Evolutionary conservation across 2,329 filamentous ascomycete species (phyloP).

Genomic region (Neopestalotiopsis clavispora): DNA sequence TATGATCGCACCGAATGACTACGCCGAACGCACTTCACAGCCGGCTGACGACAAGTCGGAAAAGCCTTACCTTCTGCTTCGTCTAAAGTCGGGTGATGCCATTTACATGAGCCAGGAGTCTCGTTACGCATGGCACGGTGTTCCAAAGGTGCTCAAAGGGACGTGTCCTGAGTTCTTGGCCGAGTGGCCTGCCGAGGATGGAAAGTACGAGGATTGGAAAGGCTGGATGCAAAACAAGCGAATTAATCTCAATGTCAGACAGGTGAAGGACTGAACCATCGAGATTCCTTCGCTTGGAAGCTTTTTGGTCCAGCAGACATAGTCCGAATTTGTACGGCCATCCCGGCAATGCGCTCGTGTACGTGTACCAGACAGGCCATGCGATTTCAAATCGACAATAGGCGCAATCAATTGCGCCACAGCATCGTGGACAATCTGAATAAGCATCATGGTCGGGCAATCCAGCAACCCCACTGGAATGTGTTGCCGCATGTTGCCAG

Average conservation of each 20-base stretch:
- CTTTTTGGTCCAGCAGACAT: not conserved
- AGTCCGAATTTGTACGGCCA: no score
- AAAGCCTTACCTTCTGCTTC: conserved; percentile 62
- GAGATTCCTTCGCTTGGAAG: not conserved
- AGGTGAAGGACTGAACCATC: conserved; percentile 58
- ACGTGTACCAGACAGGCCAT: not conserved
- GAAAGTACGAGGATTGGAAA: conserved; percentile 69
- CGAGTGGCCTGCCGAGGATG: conserved; percentile 72
- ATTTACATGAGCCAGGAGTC: conserved; percentile 86
- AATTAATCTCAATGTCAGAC: conserved; percentile 90
- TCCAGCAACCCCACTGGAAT: not conserved
- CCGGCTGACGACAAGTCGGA: conserved; percentile 30
- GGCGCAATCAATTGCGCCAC: no score
- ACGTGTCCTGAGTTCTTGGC: conserved; percentile 79
- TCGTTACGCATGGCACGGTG: conserved; percentile 92
- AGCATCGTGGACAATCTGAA: no score
- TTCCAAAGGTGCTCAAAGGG: conserved; percentile 80
- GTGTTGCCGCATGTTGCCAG: not conserved
- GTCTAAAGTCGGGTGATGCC: conserved; percentile 83
- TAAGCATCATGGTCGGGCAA: not conserved
- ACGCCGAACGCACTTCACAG: conserved; percentile 25
- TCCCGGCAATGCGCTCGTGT: not conserved
- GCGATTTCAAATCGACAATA: no score
- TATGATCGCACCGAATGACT: conserved; percentile 72
- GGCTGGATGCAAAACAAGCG: conserved; percentile 90